These are phyloP conservation scores for Rutstroemia sp. DNA, from an alignment of 2,329 filamentous ascomycete genomes.

Conservation along the genomic window DNA sequence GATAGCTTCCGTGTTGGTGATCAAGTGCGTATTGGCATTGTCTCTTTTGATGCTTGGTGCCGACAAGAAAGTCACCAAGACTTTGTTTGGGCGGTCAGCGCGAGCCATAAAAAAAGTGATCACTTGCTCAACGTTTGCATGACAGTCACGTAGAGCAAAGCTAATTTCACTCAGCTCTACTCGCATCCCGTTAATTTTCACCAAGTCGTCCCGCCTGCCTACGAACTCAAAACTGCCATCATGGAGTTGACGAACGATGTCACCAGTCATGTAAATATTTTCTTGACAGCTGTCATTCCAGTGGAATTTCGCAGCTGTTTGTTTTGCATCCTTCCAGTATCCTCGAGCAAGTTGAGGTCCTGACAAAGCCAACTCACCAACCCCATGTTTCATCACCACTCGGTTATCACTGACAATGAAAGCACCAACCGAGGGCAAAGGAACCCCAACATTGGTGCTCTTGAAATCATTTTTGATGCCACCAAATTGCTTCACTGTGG, in stretches of 20 bases:
- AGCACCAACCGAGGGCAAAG: neutral
- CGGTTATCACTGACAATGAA: slow-evolving; percentile 33
- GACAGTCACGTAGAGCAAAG: slow-evolving; percentile 17
- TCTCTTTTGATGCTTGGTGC: neutral
- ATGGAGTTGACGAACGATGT: slow-evolving; percentile 46
- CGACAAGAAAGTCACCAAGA: slow-evolving; percentile 12
- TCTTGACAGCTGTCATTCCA: slow-evolving; percentile 41
- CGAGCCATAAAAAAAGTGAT: slow-evolving; percentile 33
- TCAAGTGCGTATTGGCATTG: neutral
- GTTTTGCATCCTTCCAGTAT: slow-evolving; percentile 50
- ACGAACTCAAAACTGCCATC: slow-evolving; percentile 47
- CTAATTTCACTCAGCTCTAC: slow-evolving; percentile 49
- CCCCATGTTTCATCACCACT: slow-evolving; percentile 16
- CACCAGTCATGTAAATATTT: slow-evolving; percentile 50
- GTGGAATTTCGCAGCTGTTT: slow-evolving; percentile 52
- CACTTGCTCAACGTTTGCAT: slow-evolving; percentile 31
- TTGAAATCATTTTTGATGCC: neutral
- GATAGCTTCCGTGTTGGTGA: neutral
- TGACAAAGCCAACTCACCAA: slow-evolving; percentile 25
- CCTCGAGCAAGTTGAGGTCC: slow-evolving; percentile 53
- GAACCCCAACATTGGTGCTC: neutral
- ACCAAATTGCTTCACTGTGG: slow-evolving; percentile 9
- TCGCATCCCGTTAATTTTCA: slow-evolving; percentile 59
- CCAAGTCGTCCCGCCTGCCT: slow-evolving; percentile 59
- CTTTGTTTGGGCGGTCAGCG: slow-evolving; percentile 26